Evolutionary conservation across 2,329 filamentous ascomycete genomes (phyloP).

Genomic region (Trichoderma sp.): DNA sequence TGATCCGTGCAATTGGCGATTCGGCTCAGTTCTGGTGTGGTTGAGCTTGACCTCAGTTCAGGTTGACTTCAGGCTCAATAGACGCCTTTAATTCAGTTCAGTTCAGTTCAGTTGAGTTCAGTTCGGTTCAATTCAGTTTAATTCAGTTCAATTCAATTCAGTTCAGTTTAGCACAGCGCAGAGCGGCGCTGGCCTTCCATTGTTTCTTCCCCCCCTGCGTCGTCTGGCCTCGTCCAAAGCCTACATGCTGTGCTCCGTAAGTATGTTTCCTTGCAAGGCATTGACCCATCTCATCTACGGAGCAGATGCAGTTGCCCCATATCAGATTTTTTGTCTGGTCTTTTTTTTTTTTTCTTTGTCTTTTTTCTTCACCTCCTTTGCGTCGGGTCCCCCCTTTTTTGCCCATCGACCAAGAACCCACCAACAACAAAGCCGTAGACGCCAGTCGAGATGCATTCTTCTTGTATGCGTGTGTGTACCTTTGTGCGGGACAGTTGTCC

Average conservation of each 20-base stretch:
- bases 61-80: not conserved
- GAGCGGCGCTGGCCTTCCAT: not conserved
- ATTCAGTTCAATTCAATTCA: not conserved
- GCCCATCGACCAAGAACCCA: not conserved
- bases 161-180: not conserved
- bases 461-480: not conserved
- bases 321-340: not conserved
- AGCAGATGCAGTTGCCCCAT: conserved; percentile 14
- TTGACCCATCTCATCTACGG: not conserved
- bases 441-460: not conserved
- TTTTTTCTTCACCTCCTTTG: conserved; percentile 7
- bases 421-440: not conserved
- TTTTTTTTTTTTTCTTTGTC: not conserved
- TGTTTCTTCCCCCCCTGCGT: not conserved
- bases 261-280: not conserved
- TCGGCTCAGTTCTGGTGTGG: not conserved
- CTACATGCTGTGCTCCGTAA: no score
- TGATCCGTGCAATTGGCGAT: not conserved
- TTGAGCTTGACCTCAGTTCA: not conserved
- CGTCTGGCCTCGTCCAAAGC: not conserved
- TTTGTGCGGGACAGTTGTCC: conserved; percentile 11
- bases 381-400: not conserved
- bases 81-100: not conserved
- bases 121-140: no score
- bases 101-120: not conserved